Base-by-base conservation (phyloP, 768 basidiomycete species). In the Lentinus tigrinus region DNA sequence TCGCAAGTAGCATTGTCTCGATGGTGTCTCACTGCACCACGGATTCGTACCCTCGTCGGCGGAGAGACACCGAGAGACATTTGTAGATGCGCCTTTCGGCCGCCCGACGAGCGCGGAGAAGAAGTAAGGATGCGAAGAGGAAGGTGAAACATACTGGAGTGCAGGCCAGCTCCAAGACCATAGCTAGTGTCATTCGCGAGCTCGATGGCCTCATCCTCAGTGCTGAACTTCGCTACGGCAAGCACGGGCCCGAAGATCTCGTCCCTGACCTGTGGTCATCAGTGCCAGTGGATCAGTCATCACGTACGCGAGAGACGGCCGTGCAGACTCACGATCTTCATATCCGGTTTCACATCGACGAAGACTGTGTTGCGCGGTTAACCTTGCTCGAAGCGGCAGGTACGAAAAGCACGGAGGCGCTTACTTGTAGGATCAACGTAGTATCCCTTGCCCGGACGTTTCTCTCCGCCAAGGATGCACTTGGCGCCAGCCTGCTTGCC, bases 211-310 rank as follows among this genome's bases (percentile, higher is more conserved):
- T 97, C 93, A 57, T 89, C 88, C 72, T 97, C 95, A 7, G 89
- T 88, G 63, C 82, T 84, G 76, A 98, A 98, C 63, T 78, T 84
- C 42, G 87, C 88, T 42, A 98, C 83, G 24, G 85, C 81, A 39
- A 95, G 81, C 3, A 98, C 95, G 26, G 96, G 96, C 9, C 96
- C 96, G 71, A 98, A 98, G 64, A 97, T 97, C 87, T 95, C 66
- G 40, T 69, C 68, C 19, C 61, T 52, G 40, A 64, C 67, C 66
- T 67, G 26, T 44, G 13, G 0, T n/a, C 23, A 38, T 43, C 27
- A 36, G 36, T 43, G 17, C 24, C 40, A 21, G 14, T 31, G 16
- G 16, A 11, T 17, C n/a, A 28, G 27, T 10, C 36, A 46, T 24
- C 17, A 31, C n/a, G 47, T 4, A 34, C 16, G n/a, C 28, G 34